These are phyloP conservation scores for Umbelopsis sp. DNA, from an alignment of 192 early-diverging fungal genomes.

Conservation along the genomic window DNA sequence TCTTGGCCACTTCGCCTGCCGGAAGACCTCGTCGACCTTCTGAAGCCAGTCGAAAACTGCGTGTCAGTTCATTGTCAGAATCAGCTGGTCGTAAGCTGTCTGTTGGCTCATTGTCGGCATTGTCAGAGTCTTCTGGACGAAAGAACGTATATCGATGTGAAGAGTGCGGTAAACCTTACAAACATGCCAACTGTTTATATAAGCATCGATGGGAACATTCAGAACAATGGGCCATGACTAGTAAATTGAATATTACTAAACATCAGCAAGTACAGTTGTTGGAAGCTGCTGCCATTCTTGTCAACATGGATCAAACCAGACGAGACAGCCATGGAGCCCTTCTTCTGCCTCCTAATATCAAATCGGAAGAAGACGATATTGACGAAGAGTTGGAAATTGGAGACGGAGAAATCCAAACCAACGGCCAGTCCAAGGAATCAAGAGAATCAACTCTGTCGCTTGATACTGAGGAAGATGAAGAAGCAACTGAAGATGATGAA, in stretches of 20 bases:
- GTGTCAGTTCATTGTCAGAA: slow-evolving; percentile 26
- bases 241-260: slow-evolving; percentile 62
- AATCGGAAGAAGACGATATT: slow-evolving; percentile 29
- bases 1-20: slow-evolving; percentile 7
- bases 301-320: slow-evolving; percentile 47
- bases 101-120: slow-evolving; percentile 25
- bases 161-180: slow-evolving; percentile 68
- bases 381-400: slow-evolving; percentile 33
- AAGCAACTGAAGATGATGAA: slow-evolving; percentile 17
- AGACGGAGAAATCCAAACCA: slow-evolving; percentile 23
- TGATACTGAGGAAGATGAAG: not conserved
- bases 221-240: slow-evolving; percentile 61
- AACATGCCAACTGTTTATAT: slow-evolving; percentile 62
- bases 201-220: slow-evolving; percentile 78
- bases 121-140: slow-evolving; percentile 21
- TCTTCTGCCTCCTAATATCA: not conserved
- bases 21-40: slow-evolving; percentile 25
- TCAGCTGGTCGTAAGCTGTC: slow-evolving; percentile 10
- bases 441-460: slow-evolving; percentile 18
- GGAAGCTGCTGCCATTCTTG: slow-evolving; percentile 65
- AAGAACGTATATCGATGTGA: slow-evolving; percentile 43
- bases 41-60: slow-evolving; percentile 24
- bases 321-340: slow-evolving; percentile 22
- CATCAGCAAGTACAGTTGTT: slow-evolving; percentile 72
- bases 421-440: slow-evolving; percentile 30